phyloP scores from a whole-genome alignment of 345 rosid species.

The Eucalyptus erythrocorys region DNA sequence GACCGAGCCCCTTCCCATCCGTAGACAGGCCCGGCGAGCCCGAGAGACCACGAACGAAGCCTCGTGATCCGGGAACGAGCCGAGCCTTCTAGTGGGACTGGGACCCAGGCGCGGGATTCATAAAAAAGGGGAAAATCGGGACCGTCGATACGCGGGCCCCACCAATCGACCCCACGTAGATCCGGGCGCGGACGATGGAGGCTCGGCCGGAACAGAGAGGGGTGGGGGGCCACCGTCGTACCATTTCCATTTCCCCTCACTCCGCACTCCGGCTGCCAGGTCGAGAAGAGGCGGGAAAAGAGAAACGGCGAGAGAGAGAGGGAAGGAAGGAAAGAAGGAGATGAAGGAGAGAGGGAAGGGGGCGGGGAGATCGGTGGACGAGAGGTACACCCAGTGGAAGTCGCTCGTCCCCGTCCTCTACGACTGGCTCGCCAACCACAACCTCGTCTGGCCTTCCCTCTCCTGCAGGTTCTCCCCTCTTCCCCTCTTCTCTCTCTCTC shows the following conservation, averaged over 20 bases:
- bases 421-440: constrained; percentile 17
- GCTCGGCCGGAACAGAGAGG: not conserved
- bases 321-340: not conserved
- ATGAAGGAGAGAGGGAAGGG: not conserved
- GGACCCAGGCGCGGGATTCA: not conserved
- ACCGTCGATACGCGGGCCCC: not conserved
- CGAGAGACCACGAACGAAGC: too few species aligned
- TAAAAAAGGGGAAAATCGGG: not conserved
- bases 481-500: not conserved
- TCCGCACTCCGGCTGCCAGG: not conserved
- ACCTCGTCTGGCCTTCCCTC: constrained; percentile 16
- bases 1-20: too few species aligned
- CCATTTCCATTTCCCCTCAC: not conserved
- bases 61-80: too few species aligned
- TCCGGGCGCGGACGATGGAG: not conserved
- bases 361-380: constrained; percentile 5
- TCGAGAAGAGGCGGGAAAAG: not conserved
- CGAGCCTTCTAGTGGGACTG: too few species aligned
- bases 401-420: constrained; percentile 12
- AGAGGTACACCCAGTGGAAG: constrained; percentile 8
- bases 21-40: too few species aligned
- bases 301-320: not conserved
- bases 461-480: constrained; percentile 33
- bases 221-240: not conserved
- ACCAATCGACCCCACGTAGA: not conserved